phyloP scores from a whole-genome alignment of 108 stramenopile species.

The Epipyxis sp. region DNA sequence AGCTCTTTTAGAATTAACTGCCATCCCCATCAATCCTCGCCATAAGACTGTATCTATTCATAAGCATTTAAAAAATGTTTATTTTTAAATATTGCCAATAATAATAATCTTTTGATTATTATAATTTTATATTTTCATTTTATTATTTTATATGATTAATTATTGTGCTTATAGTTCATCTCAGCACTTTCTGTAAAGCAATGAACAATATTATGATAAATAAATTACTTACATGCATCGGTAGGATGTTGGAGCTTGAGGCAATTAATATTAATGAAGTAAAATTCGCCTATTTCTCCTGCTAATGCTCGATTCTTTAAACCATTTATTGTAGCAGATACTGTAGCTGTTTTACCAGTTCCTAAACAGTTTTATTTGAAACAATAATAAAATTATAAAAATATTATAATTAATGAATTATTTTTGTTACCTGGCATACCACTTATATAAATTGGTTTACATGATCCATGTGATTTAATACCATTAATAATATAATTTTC shows the following conservation, averaged over 20 bases:
- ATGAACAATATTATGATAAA: too few species aligned
- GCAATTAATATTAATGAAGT: conserved; percentile 51
- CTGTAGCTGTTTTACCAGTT: conserved; percentile 62
- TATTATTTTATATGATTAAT: too few species aligned
- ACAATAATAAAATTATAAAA: too few species aligned
- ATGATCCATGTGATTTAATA: not conserved
- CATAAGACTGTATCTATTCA: conserved; percentile 43
- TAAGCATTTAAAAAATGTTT: not conserved
- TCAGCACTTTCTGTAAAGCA: too few species aligned
- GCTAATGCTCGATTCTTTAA: conserved; percentile 15
- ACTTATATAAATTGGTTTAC: conserved; percentile 46
- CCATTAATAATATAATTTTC: not conserved
- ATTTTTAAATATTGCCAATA: not conserved
- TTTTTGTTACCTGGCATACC: too few species aligned
- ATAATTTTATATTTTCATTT: not conserved
- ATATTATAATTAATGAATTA: too few species aligned
- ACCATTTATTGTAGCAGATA: conserved; percentile 39
- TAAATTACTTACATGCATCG: conserved; percentile 47
- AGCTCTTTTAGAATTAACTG: conserved; percentile 33
- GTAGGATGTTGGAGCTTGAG: conserved; percentile 47
- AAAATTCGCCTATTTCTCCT: conserved; percentile 37
- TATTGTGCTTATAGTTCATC: too few species aligned
- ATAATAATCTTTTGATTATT: not conserved
- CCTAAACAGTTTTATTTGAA: too few species aligned
- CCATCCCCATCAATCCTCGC: conserved; percentile 39